A percentile compares a stretch with the other conserved stretches of the same genome.
These are phyloP conservation scores for Hypsizygus ulmarius DNA, from an alignment of 1,284 basidiomycete species.

Conservation along the genomic window DNA sequence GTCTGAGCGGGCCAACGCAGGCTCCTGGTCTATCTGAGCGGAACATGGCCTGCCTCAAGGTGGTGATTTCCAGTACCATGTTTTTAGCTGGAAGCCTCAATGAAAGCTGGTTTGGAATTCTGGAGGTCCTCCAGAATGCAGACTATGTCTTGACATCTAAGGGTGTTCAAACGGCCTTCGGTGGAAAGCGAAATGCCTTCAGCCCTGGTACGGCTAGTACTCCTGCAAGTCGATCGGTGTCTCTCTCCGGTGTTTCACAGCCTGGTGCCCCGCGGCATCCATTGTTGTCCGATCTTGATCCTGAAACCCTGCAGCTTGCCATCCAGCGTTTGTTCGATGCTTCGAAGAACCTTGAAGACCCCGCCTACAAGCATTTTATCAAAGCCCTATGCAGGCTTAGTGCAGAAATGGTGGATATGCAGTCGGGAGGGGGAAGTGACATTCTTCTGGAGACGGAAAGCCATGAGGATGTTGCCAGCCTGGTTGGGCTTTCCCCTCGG, in stretches of 20 bases:
- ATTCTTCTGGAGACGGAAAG: conserved; percentile 37
- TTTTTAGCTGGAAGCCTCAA: conserved; percentile 85
- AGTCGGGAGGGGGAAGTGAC: conserved; percentile 42
- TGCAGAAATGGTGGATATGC: conserved; percentile 87
- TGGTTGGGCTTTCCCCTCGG: conserved; percentile 38
- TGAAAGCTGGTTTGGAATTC: conserved; percentile 86
- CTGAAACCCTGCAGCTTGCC: conserved; percentile 66
- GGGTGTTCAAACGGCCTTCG: conserved; percentile 28
- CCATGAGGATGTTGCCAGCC: conserved; percentile 40
- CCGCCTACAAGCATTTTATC: conserved; percentile 81
- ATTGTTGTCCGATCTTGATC: conserved; percentile 71
- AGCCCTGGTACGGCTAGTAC: conserved; percentile 30
- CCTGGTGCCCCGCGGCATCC: conserved; percentile 43
- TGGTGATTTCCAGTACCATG: conserved; percentile 75
- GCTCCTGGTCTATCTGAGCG: conserved; percentile 81
- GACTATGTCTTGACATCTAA: conserved; percentile 81
- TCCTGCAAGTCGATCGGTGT: conserved; percentile 35
- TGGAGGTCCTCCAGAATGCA: conserved; percentile 90
- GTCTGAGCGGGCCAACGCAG: conserved; percentile 48
- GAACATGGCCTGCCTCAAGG: conserved; percentile 88
- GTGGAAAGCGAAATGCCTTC: conserved; percentile 36
- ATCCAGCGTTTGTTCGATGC: conserved; percentile 85
- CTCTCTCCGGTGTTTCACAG: conserved; percentile 27
- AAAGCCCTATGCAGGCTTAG: conserved; percentile 83
- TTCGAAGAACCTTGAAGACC: conserved; percentile 79